phyloP scores from a whole-genome alignment of 306 rosid species.

The Ormosia emarginata region DNA sequence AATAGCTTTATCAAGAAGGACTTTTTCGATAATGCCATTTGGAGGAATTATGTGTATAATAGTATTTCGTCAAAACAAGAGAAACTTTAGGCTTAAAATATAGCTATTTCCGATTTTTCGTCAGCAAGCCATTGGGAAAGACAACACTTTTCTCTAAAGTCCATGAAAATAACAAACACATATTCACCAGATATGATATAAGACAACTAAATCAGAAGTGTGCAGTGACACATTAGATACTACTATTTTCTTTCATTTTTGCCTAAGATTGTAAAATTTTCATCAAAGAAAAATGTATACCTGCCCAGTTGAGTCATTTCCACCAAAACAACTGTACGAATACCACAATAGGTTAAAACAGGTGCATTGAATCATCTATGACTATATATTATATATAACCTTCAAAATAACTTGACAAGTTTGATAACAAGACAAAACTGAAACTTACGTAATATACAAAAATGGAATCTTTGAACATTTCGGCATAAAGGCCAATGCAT shows the following conservation, averaged over 20 bases:
- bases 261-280: neutral
- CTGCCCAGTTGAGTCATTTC: slow-evolving; percentile 75
- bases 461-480: neutral
- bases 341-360: slow-evolving; percentile 31
- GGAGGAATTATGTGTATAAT: neutral
- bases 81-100: neutral
- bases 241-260: slow-evolving; percentile 1
- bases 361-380: neutral
- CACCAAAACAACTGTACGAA: slow-evolving; percentile 62
- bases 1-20: neutral
- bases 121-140: neutral
- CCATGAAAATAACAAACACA: slow-evolving; percentile 1
- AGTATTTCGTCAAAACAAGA: too few relatives aligned
- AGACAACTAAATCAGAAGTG: neutral
- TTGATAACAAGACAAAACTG: neutral
- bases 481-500: neutral
- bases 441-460: neutral
- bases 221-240: neutral
- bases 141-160: neutral
- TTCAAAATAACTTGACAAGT: neutral
- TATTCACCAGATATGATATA: neutral
- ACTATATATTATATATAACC: neutral
- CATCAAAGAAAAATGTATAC: slow-evolving; percentile 40
- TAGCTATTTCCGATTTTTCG: neutral
- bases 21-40: neutral